Conservation (phyloP, 192 early-diverging fungal species). For the Chytriomyces confervae region DNA sequence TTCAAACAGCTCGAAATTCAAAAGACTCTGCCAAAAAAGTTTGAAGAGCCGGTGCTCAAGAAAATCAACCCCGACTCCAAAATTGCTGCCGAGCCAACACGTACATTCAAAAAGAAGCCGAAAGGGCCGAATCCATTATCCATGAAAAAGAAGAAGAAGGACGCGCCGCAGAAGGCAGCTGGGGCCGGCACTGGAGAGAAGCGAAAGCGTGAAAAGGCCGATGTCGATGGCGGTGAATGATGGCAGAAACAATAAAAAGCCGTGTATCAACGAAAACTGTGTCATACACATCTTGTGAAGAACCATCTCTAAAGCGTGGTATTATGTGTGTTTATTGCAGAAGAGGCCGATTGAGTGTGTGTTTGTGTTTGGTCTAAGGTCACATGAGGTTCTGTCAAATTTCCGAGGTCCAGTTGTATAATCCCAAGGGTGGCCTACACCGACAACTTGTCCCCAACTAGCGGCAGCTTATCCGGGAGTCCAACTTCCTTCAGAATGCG, state of each 20-base stretch:
- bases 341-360: too few relatives aligned
- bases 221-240: neutral
- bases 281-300: too few relatives aligned
- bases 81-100: constrained; percentile 56
- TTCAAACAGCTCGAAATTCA: constrained; percentile 53
- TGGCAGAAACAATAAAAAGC: too few relatives aligned
- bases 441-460: neutral
- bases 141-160: constrained; percentile 74
- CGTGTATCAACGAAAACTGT: too few relatives aligned
- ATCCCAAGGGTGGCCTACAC: neutral
- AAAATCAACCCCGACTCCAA: constrained; percentile 40
- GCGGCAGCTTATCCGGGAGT: neutral
- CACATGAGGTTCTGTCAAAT: neutral
- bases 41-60: constrained; percentile 55
- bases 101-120: constrained; percentile 61
- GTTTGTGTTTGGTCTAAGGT: too few relatives aligned
- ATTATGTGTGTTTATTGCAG: too few relatives aligned
- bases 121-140: constrained; percentile 90
- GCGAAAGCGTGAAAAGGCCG: constrained; percentile 14
- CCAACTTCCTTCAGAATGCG: constrained; percentile 21
- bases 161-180: neutral
- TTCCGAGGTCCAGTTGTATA: neutral
- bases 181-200: constrained; percentile 6
- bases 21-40: constrained; percentile 59
- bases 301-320: too few relatives aligned